Evolutionary conservation across 768 basidiomycete species (phyloP).

Genomic region (Cystoderma amianthinum): DNA sequence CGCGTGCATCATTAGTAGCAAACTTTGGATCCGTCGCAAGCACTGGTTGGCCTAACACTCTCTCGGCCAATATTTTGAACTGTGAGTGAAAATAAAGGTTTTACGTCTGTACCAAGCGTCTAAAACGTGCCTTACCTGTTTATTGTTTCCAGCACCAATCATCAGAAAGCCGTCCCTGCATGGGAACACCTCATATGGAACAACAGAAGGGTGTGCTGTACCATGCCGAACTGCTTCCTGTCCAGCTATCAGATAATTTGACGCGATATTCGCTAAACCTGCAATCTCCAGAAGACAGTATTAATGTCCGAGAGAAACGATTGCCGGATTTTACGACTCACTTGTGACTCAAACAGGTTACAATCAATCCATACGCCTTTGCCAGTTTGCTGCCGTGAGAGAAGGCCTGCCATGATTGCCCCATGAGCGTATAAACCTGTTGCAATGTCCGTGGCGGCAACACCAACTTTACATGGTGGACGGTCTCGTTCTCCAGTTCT

Average conservation of each 20-base stretch:
- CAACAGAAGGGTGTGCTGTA: slow-evolving; percentile 92
- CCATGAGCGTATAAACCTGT: slow-evolving; percentile 89
- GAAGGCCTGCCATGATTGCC: slow-evolving; percentile 84
- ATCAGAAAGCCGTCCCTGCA: slow-evolving; percentile 86
- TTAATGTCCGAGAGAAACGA: not conserved
- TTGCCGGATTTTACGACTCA: slow-evolving; percentile 17
- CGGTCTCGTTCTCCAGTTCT: slow-evolving; percentile 88
- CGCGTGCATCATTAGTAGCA: slow-evolving; percentile 67
- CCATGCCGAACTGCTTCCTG: slow-evolving; percentile 81
- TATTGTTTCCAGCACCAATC: slow-evolving; percentile 91
- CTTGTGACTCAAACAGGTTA: slow-evolving; percentile 89
- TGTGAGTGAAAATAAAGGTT: slow-evolving; percentile 18
- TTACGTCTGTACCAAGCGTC: not conserved
- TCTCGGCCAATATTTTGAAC: slow-evolving; percentile 64
- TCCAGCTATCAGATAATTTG: slow-evolving; percentile 86
- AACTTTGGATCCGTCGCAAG: slow-evolving; percentile 60
- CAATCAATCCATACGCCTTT: slow-evolving; percentile 89
- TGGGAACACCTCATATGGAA: slow-evolving; percentile 87
- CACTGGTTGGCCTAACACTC: slow-evolving; percentile 54
- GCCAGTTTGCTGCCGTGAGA: slow-evolving; percentile 79
- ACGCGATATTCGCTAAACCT: slow-evolving; percentile 86
- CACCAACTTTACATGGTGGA: slow-evolving; percentile 90
- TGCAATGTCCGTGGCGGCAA: slow-evolving; percentile 86
- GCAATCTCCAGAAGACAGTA: slow-evolving; percentile 62
- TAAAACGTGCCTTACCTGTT: slow-evolving; percentile 43